Conservation (phyloP, 75 land plant genomes). For the Pinus taeda region DNA sequence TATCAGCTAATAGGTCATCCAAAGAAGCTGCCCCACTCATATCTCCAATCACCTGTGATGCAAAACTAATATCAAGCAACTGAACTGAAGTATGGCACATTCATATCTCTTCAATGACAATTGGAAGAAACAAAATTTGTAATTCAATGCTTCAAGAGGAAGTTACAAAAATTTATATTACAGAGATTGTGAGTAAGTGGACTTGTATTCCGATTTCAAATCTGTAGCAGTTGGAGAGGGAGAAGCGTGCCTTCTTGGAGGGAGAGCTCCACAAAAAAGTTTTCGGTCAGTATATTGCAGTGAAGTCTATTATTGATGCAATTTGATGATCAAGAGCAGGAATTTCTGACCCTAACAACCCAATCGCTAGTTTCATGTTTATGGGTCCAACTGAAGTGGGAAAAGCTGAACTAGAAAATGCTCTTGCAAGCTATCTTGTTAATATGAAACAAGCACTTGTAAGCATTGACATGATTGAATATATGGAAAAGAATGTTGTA, state of each 20-base stretch:
- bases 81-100: conserved; percentile 57
- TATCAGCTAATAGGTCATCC: too few relatives aligned
- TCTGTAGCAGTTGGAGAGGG: conserved; percentile 50
- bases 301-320: conserved; percentile 49
- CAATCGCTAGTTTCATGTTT: conserved; percentile 69
- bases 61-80: conserved; percentile 29
- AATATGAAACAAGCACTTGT: conserved; percentile 73
- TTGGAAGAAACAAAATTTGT: conserved; percentile 38
- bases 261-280: conserved; percentile 47
- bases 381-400: conserved; percentile 86
- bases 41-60: too few relatives aligned
- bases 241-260: conserved; percentile 44
- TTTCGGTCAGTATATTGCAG: conserved; percentile 59
- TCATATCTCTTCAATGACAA: conserved; percentile 35
- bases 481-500: conserved; percentile 90
- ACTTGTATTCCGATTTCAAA: conserved; percentile 63
- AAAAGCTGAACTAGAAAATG: conserved; percentile 78
- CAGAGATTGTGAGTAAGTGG: conserved; percentile 66
- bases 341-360: conserved; percentile 45
- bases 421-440: conserved; percentile 67
- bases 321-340: conserved; percentile 61
- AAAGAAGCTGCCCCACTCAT: too few relatives aligned
- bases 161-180: conserved; percentile 48
- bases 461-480: conserved; percentile 89
- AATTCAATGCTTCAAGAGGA: conserved; percentile 42